A percentile compares a stretch with the other conserved stretches of the same genome.
Evolutionary conservation across 164 flowering plant species (phyloP).

Genomic region (Litsea cubeba): DNA sequence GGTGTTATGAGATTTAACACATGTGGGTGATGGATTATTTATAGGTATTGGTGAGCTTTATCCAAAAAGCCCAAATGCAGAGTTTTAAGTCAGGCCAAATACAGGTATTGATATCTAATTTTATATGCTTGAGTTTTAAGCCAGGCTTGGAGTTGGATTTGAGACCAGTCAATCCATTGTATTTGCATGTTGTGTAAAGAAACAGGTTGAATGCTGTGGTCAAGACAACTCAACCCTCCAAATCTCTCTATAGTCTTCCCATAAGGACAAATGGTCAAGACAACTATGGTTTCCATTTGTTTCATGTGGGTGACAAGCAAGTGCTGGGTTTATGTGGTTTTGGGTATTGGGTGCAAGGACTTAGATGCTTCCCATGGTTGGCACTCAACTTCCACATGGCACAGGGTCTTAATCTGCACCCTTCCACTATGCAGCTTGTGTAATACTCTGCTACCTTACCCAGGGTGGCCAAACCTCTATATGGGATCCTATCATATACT

Average conservation of each 20-base stretch:
- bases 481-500: constrained; percentile 84
- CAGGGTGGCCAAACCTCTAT: constrained; percentile 92
- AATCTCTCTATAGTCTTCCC: background rate
- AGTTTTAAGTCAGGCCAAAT: too few species aligned
- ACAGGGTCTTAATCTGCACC: constrained; percentile 48
- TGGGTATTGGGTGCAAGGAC: constrained; percentile 92
- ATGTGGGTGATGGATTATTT: too few species aligned
- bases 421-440: constrained; percentile 76
- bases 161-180: too few species aligned
- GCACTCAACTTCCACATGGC: constrained; percentile 81
- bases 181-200: too few species aligned
- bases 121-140: too few species aligned
- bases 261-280: constrained; percentile 4
- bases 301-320: constrained; percentile 33
- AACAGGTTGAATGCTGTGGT: too few species aligned
- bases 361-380: constrained; percentile 93
- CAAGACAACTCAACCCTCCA: background rate
- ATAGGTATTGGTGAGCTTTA: too few species aligned
- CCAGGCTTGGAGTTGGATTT: too few species aligned
- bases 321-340: constrained; percentile 68
- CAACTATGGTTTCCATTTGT: constrained; percentile 14
- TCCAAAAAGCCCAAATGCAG: too few species aligned
- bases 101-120: too few species aligned
- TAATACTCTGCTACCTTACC: constrained; percentile 69
- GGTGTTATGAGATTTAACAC: too few species aligned